Conservation (phyloP, 139 green algal genomes). For the Klebsormidium nitens region DNA sequence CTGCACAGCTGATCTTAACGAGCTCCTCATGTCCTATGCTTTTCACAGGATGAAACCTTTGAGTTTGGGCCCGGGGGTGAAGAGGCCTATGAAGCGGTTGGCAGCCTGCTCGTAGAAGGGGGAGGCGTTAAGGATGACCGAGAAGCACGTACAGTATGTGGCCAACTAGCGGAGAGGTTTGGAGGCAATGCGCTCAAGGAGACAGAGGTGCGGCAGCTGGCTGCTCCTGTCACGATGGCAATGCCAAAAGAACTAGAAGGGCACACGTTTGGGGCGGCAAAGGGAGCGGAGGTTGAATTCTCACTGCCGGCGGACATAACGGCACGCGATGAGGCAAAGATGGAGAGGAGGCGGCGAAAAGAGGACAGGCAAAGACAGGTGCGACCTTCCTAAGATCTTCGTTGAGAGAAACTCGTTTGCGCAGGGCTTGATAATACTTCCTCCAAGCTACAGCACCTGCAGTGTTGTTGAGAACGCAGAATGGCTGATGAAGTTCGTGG, state of each 20-base stretch:
- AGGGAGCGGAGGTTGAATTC: background rate
- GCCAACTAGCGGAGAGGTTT: background rate
- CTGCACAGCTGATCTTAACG: too few species aligned
- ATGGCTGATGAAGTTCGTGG: too few species aligned
- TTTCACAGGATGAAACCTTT: slow-evolving; percentile 7
- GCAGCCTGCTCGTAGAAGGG: background rate
- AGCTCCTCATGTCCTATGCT: too few species aligned
- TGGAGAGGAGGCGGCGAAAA: slow-evolving; percentile 28
- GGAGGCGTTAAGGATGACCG: background rate
- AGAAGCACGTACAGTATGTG: slow-evolving; percentile 2
- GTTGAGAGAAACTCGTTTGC: slow-evolving; percentile 1
- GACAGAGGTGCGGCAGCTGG: slow-evolving; percentile 4
- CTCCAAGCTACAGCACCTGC: too few species aligned
- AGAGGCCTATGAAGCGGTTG: background rate
- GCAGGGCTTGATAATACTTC: too few species aligned
- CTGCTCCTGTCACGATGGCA: slow-evolving; percentile 2
- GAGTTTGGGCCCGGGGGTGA: background rate
- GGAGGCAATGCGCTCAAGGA: background rate
- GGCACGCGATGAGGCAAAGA: slow-evolving; percentile 24
- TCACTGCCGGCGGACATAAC: background rate
- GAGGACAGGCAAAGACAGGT: slow-evolving; percentile 36
- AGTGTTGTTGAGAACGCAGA: too few species aligned
- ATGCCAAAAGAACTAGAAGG: background rate
- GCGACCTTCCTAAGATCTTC: background rate
- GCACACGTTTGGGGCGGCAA: background rate